Percentiles rank a stretch among this genome's conserved stretches.
Evolutionary conservation across 768 basidiomycete species (phyloP).

Genomic region (Mycena kentingensis): DNA sequence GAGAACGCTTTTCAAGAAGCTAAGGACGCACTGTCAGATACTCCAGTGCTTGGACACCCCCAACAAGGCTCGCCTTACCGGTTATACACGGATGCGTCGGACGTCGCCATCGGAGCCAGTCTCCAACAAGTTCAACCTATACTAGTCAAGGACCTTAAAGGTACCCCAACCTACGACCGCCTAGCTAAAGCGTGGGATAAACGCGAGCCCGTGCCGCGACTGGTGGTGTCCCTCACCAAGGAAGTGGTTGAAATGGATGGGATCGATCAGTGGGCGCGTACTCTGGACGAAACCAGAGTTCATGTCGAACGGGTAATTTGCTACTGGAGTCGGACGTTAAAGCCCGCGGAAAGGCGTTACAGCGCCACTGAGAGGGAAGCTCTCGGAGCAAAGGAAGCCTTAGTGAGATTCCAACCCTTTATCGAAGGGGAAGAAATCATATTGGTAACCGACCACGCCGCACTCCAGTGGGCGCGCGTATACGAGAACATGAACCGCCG

Average conservation of each 20-base stretch:
- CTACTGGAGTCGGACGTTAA: conserved; percentile 8
- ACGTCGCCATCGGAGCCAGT: too few relatives aligned
- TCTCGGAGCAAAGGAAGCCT: not conserved
- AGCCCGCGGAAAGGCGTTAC: too few relatives aligned
- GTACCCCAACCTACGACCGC: conserved; percentile 1
- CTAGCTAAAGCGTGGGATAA: conserved; percentile 2
- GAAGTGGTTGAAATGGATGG: not conserved
- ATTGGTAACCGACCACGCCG: not conserved
- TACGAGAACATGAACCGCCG: conserved; percentile 4
- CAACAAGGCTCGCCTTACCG: too few relatives aligned
- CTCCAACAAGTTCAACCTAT: conserved; percentile 11
- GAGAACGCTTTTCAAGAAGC: not conserved
- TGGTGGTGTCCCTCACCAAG: not conserved
- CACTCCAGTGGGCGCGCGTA: not conserved
- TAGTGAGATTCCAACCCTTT: not conserved
- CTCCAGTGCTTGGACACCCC: not conserved
- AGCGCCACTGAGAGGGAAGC: conserved; percentile 7
- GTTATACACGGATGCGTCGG: too few relatives aligned
- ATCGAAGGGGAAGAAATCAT: not conserved
- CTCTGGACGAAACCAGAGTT: conserved; percentile 3
- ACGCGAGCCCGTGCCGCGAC: not conserved
- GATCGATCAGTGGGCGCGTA: not conserved
- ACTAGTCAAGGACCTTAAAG: conserved; percentile 1
- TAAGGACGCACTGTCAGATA: conserved; percentile 11
- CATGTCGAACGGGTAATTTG: conserved; percentile 24